These are phyloP conservation scores for Malassezia caprae DNA, from an alignment of 1,284 basidiomycete genomes.

Conservation along the genomic window DNA sequence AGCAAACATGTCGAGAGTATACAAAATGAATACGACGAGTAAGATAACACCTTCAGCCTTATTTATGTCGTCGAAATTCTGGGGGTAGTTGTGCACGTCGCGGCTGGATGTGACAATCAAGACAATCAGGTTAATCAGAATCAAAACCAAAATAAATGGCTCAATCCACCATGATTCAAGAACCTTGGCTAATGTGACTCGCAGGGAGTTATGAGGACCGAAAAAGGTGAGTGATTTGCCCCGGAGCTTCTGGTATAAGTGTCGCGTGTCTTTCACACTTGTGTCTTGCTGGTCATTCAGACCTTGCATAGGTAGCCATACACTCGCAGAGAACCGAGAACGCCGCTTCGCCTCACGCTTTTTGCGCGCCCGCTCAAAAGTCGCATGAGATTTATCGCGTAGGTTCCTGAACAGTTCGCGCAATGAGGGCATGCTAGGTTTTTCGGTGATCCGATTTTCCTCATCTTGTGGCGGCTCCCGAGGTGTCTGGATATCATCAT, in stretches of 20 bases:
- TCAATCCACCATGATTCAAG: conserved; percentile 64
- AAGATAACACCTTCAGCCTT: conserved; percentile 51
- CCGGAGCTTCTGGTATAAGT: conserved; percentile 51
- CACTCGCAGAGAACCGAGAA: background rate
- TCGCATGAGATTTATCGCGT: background rate
- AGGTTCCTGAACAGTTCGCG: background rate
- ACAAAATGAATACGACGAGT: conserved; percentile 71
- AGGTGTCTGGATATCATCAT: background rate
- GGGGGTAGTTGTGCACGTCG: conserved; percentile 66
- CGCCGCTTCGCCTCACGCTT: background rate
- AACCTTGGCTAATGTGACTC: conserved; percentile 20
- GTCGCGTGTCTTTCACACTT: background rate
- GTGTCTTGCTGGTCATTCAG: background rate
- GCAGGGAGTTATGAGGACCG: conserved; percentile 52
- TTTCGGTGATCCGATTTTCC: background rate
- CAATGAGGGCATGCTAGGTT: background rate
- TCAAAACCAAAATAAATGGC: conserved; percentile 69
- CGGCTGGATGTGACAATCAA: conserved; percentile 67
- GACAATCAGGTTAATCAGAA: conserved; percentile 72
- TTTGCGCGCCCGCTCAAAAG: background rate
- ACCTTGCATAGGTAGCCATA: conserved; percentile 14
- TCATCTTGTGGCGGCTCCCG: background rate
- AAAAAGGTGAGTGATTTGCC: conserved; percentile 71
- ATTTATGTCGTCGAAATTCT: conserved; percentile 66
- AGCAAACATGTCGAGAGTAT: conserved; percentile 80